These are phyloP conservation scores for Penicillium sp. DNA, from an alignment of 2,329 filamentous ascomycete genomes.

Conservation along the genomic window DNA sequence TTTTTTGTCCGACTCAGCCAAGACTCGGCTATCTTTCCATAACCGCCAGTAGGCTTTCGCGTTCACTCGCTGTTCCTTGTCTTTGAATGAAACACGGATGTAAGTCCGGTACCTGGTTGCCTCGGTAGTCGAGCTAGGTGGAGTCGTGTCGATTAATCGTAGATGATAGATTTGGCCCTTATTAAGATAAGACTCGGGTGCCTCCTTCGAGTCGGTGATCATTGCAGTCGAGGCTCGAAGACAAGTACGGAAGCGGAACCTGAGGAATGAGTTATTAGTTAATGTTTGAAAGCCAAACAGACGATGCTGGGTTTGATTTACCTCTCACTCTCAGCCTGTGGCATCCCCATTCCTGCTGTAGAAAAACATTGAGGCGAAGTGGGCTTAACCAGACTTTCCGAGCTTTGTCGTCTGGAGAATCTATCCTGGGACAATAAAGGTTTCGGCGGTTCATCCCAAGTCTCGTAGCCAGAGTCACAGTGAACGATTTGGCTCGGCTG, in stretches of 20 bases:
- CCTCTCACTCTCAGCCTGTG: not conserved
- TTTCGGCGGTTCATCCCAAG: not conserved
- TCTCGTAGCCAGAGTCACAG: conserved; percentile 2
- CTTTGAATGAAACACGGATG: conserved; percentile 88
- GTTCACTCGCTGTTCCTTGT: conserved; percentile 82
- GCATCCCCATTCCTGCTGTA: not conserved
- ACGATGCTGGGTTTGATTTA: not conserved
- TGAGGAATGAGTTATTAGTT: not conserved
- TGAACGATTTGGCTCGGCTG: not conserved
- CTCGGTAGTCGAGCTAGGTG: not conserved
- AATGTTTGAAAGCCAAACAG: not conserved
- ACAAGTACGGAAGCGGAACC: conserved; percentile 1
- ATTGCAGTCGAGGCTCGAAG: conserved; percentile 2
- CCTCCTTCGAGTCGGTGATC: not conserved
- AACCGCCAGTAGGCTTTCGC: conserved; percentile 80
- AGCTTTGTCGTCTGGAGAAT: not conserved
- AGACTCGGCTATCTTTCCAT: conserved; percentile 87
- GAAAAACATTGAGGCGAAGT: not conserved
- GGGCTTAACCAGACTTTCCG: not conserved
- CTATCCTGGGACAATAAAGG: not conserved
- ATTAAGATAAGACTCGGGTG: conserved; percentile 14
- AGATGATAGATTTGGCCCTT: conserved; percentile 14
- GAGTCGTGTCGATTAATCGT: not conserved
- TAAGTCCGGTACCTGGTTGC: conserved; percentile 65
- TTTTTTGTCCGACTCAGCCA: conserved; percentile 59